Percentiles rank a stretch among this genome's conserved stretches.
These are phyloP conservation scores for Cyclospora cayetanensis DNA, from an alignment of 169 alveolate species.

Conservation along the genomic window DNA sequence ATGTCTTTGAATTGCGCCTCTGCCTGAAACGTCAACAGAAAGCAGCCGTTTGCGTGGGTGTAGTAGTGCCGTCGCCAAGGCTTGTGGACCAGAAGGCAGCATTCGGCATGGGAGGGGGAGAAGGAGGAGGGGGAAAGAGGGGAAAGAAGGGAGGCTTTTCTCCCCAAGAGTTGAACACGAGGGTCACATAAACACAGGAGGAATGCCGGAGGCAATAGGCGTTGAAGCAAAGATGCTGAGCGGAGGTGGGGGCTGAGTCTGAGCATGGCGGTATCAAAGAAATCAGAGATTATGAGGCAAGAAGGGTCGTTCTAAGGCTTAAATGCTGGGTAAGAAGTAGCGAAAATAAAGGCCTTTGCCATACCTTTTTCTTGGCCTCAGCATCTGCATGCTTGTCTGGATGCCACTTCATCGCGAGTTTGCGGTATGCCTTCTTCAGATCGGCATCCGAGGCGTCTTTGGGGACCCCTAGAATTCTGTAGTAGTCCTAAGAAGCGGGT, in stretches of 20 bases:
- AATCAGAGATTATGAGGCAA: too few relatives aligned
- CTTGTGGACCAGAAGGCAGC: too few relatives aligned
- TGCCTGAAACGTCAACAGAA: slow-evolving; percentile 43
- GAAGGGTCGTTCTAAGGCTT: too few relatives aligned
- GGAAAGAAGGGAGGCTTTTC: too few relatives aligned
- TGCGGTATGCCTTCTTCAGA: slow-evolving; percentile 90
- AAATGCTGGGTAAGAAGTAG: neutral
- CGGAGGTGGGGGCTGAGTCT: neutral
- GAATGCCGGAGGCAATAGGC: neutral
- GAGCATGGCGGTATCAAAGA: too few relatives aligned
- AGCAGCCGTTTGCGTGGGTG: neutral
- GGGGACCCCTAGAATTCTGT: slow-evolving; percentile 78
- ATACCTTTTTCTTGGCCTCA: slow-evolving; percentile 52
- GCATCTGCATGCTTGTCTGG: slow-evolving; percentile 90
- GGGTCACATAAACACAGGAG: neutral
- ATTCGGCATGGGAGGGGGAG: too few relatives aligned
- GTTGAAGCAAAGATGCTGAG: neutral
- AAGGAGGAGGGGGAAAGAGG: too few relatives aligned
- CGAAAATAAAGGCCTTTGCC: neutral
- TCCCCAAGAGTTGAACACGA: too few relatives aligned
- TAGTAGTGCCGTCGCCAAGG: too few relatives aligned
- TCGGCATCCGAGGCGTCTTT: slow-evolving; percentile 79
- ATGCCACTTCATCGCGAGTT: slow-evolving; percentile 88
- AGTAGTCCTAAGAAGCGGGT: slow-evolving; percentile 68
- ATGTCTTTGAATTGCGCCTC: slow-evolving; percentile 88